Evolutionary conservation across 768 basidiomycete species (phyloP), one percentile per base, ranked within the genome.

Genomic region (Tylopilus cervinicoccineus): DNA sequence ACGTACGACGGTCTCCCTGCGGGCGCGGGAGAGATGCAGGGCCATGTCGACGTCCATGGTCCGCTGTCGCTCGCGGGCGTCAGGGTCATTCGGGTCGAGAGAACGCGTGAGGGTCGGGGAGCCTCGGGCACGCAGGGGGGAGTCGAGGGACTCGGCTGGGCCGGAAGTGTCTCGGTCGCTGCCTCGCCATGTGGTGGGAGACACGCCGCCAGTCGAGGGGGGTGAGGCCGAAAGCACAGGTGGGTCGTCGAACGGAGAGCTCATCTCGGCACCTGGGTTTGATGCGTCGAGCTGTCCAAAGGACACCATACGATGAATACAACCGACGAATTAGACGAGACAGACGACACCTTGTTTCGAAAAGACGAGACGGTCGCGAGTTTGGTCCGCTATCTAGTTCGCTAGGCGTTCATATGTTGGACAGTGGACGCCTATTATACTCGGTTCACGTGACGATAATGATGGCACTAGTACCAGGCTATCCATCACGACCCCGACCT

Each of bases 21-120:
- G 78, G 1, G 86, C 87, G 19, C 80, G 75, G 20, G 84, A 86
- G 34, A 87, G 78, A 27, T 87, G 85, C 62, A 89, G 77, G 45
- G 88, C 90, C 87, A 92, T 91, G 59, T 94, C 93, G 1, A 89
- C 89, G 59, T 97, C 94, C 85, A 96, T 89, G 6, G 90, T 83
- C 29, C 88, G 79, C 72, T 97, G 93, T 17, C 93, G 81, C 66
- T 96, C 93, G 46, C 84, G 75, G 17, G 80, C 81, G 45, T 88
- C 80, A 0, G 86, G 81, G 61, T 89, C 84, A 71, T 83, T 76
- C 10, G 76, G 78, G 62, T 88, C 83, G 51, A 78, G 76, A 9
- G 85, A 76, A 36, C 85, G 78, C 1, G 69, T 63, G 14, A 86
- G 66, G 3, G 80, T 80, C 1, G 88, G 86, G 1, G 86, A 86